Evolutionary conservation across 164 flowering plant genomes (phyloP), one percentile per base, ranked within the genome.

Genomic region (Saururus chinensis): DNA sequence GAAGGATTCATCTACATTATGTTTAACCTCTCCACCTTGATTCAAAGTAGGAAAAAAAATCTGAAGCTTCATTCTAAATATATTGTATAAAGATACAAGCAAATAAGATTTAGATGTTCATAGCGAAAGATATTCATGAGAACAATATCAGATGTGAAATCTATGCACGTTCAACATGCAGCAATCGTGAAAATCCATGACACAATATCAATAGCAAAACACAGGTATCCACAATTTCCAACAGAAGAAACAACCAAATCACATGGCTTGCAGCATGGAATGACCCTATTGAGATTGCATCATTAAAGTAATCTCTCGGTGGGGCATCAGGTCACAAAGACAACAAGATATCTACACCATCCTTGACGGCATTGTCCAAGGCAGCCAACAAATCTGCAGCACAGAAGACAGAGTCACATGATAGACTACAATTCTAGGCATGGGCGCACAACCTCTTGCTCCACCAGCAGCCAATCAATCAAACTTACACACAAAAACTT

Each of bases 391-490:
- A 61, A 65, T 88, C 96, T 8, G 76, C 88, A 68, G 86, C 96
- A 58, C 79, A 86, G 75, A 92, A 88, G 61, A 87, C 90, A 0
- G 84, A 79, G 59, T 77, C 81, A 92, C 92, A 88, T 88, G 86
- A 77, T 88, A 88, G 17, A 73, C 84, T 0, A 91, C 91, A 59
- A 89, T 79, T 65, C 96, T 80, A 26, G 96, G 80, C 79, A 79
- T 80, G 35, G 93, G 93, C 37, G 88, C 93, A 57, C 93, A 93
- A 56, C 96, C 93, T 68, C 91, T 75, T 7, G 96, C 96, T 61
- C 86, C 86, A 25, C 96, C 96, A 7, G 73, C 63, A 8, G 80
- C 93, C 68, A 87, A 70, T 13, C 91, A 93, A 40, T 67, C 73
- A 60, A 73, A 86, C n/a, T n/a, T n/a, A n/a, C n/a, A n/a, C n/a